These are phyloP conservation scores for Xylariaceae sp. DNA, from an alignment of 2,329 filamentous ascomycete species.

Conservation along the genomic window DNA sequence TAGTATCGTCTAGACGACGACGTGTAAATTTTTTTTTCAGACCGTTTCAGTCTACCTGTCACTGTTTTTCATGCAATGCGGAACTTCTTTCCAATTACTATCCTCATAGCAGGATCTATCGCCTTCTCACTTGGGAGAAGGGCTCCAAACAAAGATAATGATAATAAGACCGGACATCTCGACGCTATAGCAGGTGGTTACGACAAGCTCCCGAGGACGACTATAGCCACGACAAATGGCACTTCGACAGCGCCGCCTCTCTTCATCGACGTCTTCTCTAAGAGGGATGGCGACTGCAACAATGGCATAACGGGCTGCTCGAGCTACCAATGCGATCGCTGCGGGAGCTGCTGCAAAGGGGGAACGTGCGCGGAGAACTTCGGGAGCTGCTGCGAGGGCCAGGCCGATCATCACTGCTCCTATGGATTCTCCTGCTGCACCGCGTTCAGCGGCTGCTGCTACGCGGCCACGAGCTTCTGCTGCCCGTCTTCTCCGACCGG, in stretches of 20 bases:
- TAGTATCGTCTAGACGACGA: too few relatives aligned
- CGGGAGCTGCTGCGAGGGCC: constrained; percentile 2
- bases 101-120: too few relatives aligned
- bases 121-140: too few relatives aligned
- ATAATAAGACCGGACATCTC: too few relatives aligned
- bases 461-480: constrained; percentile 4
- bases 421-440: constrained; percentile 4
- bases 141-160: too few relatives aligned
- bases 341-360: constrained; percentile 2
- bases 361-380: constrained; percentile 4
- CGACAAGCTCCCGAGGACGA: constrained; percentile 3
- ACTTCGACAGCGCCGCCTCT: background rate
- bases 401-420: background rate
- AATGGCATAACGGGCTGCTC: constrained; percentile 1
- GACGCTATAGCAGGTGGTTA: constrained; percentile 1
- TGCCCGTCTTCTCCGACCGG: constrained; percentile 1
- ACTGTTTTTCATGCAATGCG: too few relatives aligned
- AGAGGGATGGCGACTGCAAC: constrained; percentile 3
- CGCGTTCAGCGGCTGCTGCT: constrained; percentile 1
- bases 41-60: too few relatives aligned
- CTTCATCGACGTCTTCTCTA: background rate
- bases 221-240: background rate
- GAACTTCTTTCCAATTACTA: too few relatives aligned
- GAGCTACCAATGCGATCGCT: constrained; percentile 1
- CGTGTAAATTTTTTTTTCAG: too few relatives aligned